Base-by-base conservation (phyloP, 179 eudicot species). In the Spergularia azorica region DNA sequence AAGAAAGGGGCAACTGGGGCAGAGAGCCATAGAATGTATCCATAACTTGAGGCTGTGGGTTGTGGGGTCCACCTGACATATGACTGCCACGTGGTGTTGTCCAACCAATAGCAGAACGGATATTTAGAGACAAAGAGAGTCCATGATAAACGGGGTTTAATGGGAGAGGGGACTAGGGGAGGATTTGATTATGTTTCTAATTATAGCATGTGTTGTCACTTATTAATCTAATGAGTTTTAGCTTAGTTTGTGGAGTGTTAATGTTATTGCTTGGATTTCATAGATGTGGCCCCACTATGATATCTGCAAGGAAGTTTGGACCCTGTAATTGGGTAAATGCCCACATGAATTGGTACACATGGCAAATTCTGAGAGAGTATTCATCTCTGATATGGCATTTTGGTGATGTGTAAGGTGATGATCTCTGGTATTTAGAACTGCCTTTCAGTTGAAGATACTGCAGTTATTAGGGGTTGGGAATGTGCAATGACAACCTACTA, bases 61-160 rank as follows among this genome's bases (percentile, higher is more conserved):
- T 7, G 85, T 79, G 85, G 95, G 88, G 69, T 88, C 90, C 21
- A 16, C 70, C 62, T 79, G 87, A 86, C 83, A 82, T 70, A 82
- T 79, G 93, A 85, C 85, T 79, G 83, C 89, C 91, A 86, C 89
- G 93, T 83, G 90, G 85, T 80, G 73, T 67, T 89, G 91, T 88
- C 88, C 77, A 64, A 41, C 79, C 77, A 82, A 79, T 21, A 46
- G 65, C 17, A 32, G 26, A 66, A 79, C 70, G 74, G 78, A 65
- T 65, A 50, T 59, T 79, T 73, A 67, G 61, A 66, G 43, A 73
- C 21, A 15, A 32, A 63, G 39, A 58, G 38, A 76, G 70, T 57
- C 57, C 54, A 38, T 70, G 63, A 26, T 71, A 26, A 71, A 71
- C 71, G 81, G 81, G 69, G 66, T 77, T 77, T 54, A 15, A 1